These are phyloP conservation scores for Phytophthora crassamura DNA, from an alignment of 352 stramenopile genomes.

Conservation along the genomic window DNA sequence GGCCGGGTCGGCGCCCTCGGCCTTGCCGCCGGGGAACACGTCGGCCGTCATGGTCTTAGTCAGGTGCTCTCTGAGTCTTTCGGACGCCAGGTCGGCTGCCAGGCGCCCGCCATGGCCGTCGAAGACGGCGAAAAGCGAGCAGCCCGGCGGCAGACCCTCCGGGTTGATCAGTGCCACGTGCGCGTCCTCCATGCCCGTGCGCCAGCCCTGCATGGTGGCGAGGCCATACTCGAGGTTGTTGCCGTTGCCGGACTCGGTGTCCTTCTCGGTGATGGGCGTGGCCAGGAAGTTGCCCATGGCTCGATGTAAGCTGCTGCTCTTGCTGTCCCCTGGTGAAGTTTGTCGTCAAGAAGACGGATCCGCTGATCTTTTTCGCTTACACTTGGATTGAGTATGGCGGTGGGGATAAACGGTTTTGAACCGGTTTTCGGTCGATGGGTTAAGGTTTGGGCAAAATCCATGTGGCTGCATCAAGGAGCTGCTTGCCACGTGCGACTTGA, in stretches of 20 bases:
- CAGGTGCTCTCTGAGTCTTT: conserved; percentile 51
- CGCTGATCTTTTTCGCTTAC: conserved; percentile 10
- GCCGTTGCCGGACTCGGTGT: conserved; percentile 55
- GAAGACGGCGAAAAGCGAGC: conserved; percentile 82
- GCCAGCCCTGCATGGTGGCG: conserved; percentile 85
- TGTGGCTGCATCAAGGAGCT: not conserved
- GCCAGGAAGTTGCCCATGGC: conserved; percentile 86
- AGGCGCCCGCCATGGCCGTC: conserved; percentile 79
- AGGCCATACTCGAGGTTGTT: conserved; percentile 71
- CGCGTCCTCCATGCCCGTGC: conserved; percentile 85
- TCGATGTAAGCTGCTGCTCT: not conserved
- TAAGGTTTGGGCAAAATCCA: conserved; percentile 10
- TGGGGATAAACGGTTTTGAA: conserved; percentile 6
- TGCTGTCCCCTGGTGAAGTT: conserved; percentile 4
- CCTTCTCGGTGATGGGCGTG: conserved; percentile 81
- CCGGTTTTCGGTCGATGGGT: not conserved
- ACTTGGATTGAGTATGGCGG: conserved; percentile 17
- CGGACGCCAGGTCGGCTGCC: conserved; percentile 57
- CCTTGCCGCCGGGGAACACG: conserved; percentile 43
- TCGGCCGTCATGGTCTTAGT: conserved; percentile 40
- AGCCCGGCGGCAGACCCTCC: conserved; percentile 46
- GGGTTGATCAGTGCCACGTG: conserved; percentile 68
- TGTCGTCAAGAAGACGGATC: conserved; percentile 19
- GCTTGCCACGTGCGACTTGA: not conserved
- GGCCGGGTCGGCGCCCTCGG: conserved; percentile 45